Percentiles rank a stretch among this genome's conserved stretches.
Conservation (phyloP, 2,329 filamentous ascomycete species). For the Colletotrichum sp. region DNA sequence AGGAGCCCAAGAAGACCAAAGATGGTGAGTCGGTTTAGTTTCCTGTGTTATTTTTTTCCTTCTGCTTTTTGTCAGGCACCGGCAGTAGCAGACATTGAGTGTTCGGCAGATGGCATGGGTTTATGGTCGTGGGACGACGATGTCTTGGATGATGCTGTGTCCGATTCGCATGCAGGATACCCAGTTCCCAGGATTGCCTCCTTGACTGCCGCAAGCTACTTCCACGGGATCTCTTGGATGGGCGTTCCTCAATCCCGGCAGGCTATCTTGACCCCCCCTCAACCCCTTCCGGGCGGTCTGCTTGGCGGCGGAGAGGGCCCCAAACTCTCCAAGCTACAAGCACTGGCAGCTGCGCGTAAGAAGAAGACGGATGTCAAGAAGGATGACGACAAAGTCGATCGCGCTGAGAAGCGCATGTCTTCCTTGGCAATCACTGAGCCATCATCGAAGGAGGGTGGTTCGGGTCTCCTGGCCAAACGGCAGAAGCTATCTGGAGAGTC, state of each 20-base stretch:
- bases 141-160: neutral
- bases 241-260: conserved; percentile 70
- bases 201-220: conserved; percentile 61
- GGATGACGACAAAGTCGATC: conserved; percentile 28
- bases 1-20: conserved; percentile 43
- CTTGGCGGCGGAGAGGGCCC: conserved; percentile 75
- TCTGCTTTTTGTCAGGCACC: conserved; percentile 1
- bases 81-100: conserved; percentile 22
- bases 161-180: neutral
- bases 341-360: conserved; percentile 83
- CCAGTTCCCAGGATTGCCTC: conserved; percentile 23
- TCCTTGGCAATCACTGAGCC: conserved; percentile 24
- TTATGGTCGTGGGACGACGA: neutral
- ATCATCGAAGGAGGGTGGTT: conserved; percentile 20
- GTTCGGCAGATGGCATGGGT: conserved; percentile 23
- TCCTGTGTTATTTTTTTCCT: neutral
- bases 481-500: conserved; percentile 25
- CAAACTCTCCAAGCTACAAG: conserved; percentile 89
- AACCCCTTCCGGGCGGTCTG: conserved; percentile 65
- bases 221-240: conserved; percentile 86
- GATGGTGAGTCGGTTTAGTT: conserved; percentile 42
- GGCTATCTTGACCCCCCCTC: conserved; percentile 66
- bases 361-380: conserved; percentile 73
- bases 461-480: conserved; percentile 23
- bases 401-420: conserved; percentile 33